Evolutionary conservation across 805 yeast genomes (phyloP).

Genomic region (Wickerhamomyces xylosicus): DNA sequence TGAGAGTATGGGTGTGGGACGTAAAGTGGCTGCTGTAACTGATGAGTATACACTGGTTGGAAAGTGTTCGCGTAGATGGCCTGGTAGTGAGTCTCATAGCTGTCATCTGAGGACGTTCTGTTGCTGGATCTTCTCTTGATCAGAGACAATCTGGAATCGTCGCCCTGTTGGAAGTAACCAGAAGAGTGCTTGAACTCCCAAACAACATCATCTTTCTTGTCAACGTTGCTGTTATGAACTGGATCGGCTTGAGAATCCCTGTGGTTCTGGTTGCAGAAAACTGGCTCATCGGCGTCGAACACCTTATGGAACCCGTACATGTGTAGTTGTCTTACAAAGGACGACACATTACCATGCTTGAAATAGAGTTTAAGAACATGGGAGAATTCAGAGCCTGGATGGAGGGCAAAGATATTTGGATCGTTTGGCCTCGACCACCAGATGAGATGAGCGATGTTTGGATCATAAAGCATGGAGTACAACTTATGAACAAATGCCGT

Average conservation of each 20-base stretch:
- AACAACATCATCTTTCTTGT: constrained; percentile 14
- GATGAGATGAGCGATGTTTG: constrained; percentile 38
- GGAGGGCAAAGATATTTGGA: constrained; percentile 48
- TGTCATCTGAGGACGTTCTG: constrained; percentile 11
- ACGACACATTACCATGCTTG: constrained; percentile 89
- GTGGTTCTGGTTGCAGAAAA: not conserved
- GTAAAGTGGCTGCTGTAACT: not conserved
- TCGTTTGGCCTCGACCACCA: constrained; percentile 49
- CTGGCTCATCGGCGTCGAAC: constrained; percentile 16
- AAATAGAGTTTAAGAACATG: constrained; percentile 60
- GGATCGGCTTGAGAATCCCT: constrained; percentile 4
- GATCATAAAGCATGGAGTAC: constrained; percentile 52
- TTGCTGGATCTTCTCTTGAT: constrained; percentile 51
- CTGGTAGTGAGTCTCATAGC: not conserved
- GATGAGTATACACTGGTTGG: constrained; percentile 2
- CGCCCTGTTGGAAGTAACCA: constrained; percentile 65
- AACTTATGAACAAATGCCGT: constrained; percentile 55
- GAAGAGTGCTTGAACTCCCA: constrained; percentile 85
- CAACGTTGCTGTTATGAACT: constrained; percentile 1
- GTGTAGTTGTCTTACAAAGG: constrained; percentile 88
- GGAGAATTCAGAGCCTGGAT: constrained; percentile 56
- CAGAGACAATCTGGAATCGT: constrained; percentile 45
- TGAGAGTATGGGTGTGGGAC: not conserved
- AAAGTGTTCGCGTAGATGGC: not conserved
- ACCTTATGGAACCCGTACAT: constrained; percentile 95